Percentiles rank a stretch among this genome's conserved stretches.
Conservation (phyloP, 2,329 filamentous ascomycete species). For the Epicoccum nigrum region DNA sequence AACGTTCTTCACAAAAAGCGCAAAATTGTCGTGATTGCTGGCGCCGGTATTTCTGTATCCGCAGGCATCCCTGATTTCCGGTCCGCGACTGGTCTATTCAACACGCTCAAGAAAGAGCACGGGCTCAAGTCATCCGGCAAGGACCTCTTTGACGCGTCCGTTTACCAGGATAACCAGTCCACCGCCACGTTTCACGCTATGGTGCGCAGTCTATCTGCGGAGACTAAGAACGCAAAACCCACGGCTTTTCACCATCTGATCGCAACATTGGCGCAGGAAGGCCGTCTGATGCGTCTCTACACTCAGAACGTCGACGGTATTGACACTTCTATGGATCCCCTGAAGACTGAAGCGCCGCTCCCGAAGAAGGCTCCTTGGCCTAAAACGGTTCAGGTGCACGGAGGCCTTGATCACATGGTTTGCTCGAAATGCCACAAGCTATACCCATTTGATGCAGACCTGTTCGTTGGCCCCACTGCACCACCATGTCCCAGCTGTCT, state of each 20-base stretch:
- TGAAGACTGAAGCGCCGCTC: constrained; percentile 81
- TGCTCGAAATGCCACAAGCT: constrained; percentile 90
- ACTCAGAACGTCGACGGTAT: constrained; percentile 97
- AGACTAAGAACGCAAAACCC: constrained; percentile 77
- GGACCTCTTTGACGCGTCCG: constrained; percentile 94
- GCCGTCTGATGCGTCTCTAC: constrained; percentile 86
- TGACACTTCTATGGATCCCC: constrained; percentile 80
- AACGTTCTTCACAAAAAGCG: constrained; percentile 82
- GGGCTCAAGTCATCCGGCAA: constrained; percentile 93
- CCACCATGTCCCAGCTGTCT: constrained; percentile 80
- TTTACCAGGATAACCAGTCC: constrained; percentile 89
- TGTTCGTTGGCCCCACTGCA: constrained; percentile 84
- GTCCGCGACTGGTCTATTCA: constrained; percentile 88
- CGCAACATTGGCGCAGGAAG: constrained; percentile 85
- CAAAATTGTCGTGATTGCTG: constrained; percentile 96
- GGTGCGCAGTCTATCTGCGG: constrained; percentile 84
- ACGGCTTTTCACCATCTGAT: constrained; percentile 93
- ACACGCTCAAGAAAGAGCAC: constrained; percentile 81
- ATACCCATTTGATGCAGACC: constrained; percentile 73
- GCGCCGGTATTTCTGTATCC: constrained; percentile 95
- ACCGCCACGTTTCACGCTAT: constrained; percentile 94
- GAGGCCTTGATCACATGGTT: constrained; percentile 93
- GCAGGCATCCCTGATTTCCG: constrained; percentile 98
- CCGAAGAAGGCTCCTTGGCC: constrained; percentile 90
- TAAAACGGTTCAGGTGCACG: constrained; percentile 89